These are phyloP conservation scores for Epichloe sibirici DNA, from an alignment of 2,329 filamentous ascomycete species.

Conservation along the genomic window DNA sequence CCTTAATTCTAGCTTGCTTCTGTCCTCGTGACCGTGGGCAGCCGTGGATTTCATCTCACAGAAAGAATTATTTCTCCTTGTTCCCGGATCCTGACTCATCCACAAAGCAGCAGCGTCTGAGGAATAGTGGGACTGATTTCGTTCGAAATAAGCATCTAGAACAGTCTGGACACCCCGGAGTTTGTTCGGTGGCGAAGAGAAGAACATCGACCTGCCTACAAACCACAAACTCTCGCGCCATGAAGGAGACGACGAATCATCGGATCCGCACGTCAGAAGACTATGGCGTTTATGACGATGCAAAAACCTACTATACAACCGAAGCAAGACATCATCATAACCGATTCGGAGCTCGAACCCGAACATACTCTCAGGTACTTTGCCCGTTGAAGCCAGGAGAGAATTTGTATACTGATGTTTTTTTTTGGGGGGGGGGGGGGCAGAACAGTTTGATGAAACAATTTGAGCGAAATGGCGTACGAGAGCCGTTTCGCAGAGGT, in stretches of 20 bases:
- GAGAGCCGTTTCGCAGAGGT: conserved; percentile 44
- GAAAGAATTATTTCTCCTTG: not conserved
- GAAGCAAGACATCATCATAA: conserved; percentile 42
- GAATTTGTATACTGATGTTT: conserved; percentile 2
- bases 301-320: conserved; percentile 45
- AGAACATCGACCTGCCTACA: not conserved
- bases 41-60: not conserved
- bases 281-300: conserved; percentile 42
- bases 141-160: not conserved
- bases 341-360: conserved; percentile 36
- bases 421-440: conserved; percentile 18
- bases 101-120: too few species aligned
- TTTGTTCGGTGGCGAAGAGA: not conserved
- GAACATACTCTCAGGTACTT: conserved; percentile 44
- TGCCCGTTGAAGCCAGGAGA: not conserved
- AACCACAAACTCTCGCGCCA: conserved; percentile 7
- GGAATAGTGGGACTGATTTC: too few species aligned
- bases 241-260: conserved; percentile 18
- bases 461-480: conserved; percentile 37
- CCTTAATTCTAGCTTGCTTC: not conserved
- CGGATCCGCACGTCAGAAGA: conserved; percentile 29
- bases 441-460: conserved; percentile 43
- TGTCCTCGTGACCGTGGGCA: conserved; percentile 2
- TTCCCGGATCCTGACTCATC: not conserved
- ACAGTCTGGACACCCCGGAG: not conserved